Evolutionary conservation across 257 asterid species (phyloP), one percentile per base, ranked within the genome.

Genomic region (Leonotis leonurus): DNA sequence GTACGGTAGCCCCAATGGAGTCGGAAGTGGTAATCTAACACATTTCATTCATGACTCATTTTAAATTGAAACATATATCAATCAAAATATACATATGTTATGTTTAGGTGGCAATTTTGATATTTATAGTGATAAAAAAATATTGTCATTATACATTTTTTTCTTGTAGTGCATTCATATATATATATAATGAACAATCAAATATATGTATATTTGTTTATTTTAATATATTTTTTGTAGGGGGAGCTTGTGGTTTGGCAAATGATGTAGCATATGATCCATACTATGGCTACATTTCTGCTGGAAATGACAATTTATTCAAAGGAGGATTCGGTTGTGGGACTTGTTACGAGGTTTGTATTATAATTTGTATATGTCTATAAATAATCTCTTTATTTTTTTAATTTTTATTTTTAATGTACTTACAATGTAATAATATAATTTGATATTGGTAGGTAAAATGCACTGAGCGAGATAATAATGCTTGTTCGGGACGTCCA

Each of bases 201-300:
- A 30, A 55, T 30, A 30, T 4, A 3, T 17, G 10, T 14, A 14
- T 6, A 41, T 41, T 39, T 13, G 0, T n/a, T 5, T 39, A 18
- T 6, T 39, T 39, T 12, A 39, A 12, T 50, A 16, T 26, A 11
- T 10, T 30, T 32, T 0, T 50, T 21, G 55, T n/a, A 74, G 77
- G 76, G 7, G 80, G 82, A n/a, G 84, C 81, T 24, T 81, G 82
- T 67, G 87, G 84, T 3, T 70, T 66, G 20, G 75, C 2, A 8
- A 17, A 37, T 10, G 80, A 76, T 26, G 75, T 78, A 1, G 62
- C 1, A 4, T 14, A 26, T n/a, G 43, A 62, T 3, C 78, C 83
- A 1, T 81, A 20, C 48, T 5, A 48, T 52, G 73, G 74, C 45
- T 60, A 3, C 62, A 67, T 74, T 41, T 73, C 85, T 2, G 80